Base-by-base conservation (phyloP, 2,329 filamentous ascomycete genomes). In the Xylariaceae sp. region DNA sequence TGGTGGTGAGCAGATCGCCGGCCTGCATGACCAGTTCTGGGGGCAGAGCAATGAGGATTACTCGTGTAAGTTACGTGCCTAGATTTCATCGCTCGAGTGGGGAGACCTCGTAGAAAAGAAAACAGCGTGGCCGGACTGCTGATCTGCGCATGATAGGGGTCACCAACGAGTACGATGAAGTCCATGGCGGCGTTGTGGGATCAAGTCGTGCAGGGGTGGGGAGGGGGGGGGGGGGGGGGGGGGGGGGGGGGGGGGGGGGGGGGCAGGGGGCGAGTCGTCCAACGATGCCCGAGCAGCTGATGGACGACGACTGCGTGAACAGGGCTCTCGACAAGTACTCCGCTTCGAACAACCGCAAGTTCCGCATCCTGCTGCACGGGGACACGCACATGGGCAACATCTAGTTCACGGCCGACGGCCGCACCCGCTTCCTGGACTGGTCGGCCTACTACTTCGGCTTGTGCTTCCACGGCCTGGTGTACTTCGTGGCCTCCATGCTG, bases 361-460 rank as follows among this genome's bases (percentile, higher is more conserved):
- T 64, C 37, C 53, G 56, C 11, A 61, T 55, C n/a, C 43, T 65
- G 3, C 39, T 65, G 10, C 63, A 67, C 33, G 63, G 62, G 9
- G 64, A 67, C 32, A 54, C 62, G 9, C 64, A 66, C 37, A 51
- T 63, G 10, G 61, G 61, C 19, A 67, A 67, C 41, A 53, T 59
- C n/a, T 66, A 61, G 45, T 57, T 66, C 29, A 56, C 57, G 1
- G 39, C 50, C 3, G 49, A 56, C 2, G 54, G 53, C 1, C 30
- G 45, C 14, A 58, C 54, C 2, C 52, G 60, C 1, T 67, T 66
- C 42, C 37, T 67, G 1, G 62, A 67, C 49, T 66, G 60, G 61
- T 58, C 57, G 16, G 55, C 54, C 1, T 56, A 58, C 21, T 59
- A 64, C 42, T 59, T 63, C 21, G 61, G 55, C 1, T 64, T 60